These are phyloP conservation scores for Aegle marmelos DNA, from an alignment of 345 rosid species.

Conservation along the genomic window DNA sequence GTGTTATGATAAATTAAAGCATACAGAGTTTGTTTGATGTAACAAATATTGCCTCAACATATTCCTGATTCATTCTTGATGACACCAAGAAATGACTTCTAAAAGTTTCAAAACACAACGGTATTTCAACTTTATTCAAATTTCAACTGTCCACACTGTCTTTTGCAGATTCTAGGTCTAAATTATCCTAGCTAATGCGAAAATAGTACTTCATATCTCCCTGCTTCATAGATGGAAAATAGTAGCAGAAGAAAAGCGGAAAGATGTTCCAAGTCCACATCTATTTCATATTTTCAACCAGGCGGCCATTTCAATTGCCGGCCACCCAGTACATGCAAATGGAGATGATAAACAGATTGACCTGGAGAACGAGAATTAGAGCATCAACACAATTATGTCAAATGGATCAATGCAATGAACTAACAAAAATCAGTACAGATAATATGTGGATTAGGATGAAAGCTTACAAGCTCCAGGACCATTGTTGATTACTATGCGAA, in stretches of 20 bases:
- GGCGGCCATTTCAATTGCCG: slow-evolving; percentile 95
- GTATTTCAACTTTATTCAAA: neutral
- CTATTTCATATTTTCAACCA: slow-evolving; percentile 39
- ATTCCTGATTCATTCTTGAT: neutral
- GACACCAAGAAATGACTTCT: neutral
- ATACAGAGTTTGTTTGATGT: neutral
- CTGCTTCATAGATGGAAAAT: neutral
- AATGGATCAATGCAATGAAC: neutral
- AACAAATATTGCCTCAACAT: neutral
- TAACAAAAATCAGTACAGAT: neutral
- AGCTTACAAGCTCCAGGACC: slow-evolving; percentile 80
- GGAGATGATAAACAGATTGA: slow-evolving; percentile 95
- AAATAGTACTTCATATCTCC: neutral
- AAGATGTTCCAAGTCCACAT: neutral
- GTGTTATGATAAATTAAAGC: no score
- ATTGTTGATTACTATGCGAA: slow-evolving; percentile 89
- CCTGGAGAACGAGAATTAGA: slow-evolving; percentile 38
- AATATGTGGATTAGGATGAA: slow-evolving; percentile 5
- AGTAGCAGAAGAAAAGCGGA: neutral
- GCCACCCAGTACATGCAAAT: slow-evolving; percentile 84
- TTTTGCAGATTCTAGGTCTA: no score
- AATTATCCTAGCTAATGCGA: neutral
- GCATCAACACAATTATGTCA: neutral
- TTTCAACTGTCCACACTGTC: neutral
- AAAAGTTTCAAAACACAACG: neutral